Percentiles rank a stretch among this genome's conserved stretches.
Evolutionary conservation across 192 early-diverging fungal species (phyloP).

Genomic region (Coemansia sp.): DNA sequence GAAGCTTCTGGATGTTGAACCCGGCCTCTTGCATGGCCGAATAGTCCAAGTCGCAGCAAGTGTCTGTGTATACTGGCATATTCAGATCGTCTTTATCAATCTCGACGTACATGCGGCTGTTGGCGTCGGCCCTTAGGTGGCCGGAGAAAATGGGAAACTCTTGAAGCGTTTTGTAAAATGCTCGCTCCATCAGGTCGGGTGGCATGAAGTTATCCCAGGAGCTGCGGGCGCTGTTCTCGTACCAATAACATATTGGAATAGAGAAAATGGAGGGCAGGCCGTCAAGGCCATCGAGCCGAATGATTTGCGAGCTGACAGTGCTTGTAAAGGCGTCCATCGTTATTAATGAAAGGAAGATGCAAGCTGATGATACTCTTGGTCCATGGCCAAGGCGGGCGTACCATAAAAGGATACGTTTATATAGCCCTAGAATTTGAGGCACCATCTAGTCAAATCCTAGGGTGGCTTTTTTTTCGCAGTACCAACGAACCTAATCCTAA

Average conservation of each 20-base stretch:
- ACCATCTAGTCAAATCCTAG: no score
- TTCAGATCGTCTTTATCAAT: slow-evolving; percentile 21
- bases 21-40: neutral
- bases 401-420: no score
- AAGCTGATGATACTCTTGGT: no score
- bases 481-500: no score
- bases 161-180: slow-evolving; percentile 18
- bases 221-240: slow-evolving; percentile 7
- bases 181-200: slow-evolving; percentile 3
- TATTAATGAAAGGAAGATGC: neutral
- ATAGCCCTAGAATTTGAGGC: no score
- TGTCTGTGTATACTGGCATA: slow-evolving; percentile 27
- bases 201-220: slow-evolving; percentile 21
- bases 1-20: slow-evolving; percentile 10
- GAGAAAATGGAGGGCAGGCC: slow-evolving; percentile 4
- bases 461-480: no score
- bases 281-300: slow-evolving; percentile 16
- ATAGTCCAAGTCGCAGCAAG: slow-evolving; percentile 11
- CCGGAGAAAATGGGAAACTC: slow-evolving; percentile 30
- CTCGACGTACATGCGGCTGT: slow-evolving; percentile 6
- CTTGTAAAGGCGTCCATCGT: slow-evolving; percentile 2
- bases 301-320: slow-evolving; percentile 6
- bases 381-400: no score
- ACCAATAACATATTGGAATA: slow-evolving; percentile 18
- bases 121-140: neutral